phyloP scores from a whole-genome alignment of 345 rosid genomes.

The Populus nigra region DNA sequence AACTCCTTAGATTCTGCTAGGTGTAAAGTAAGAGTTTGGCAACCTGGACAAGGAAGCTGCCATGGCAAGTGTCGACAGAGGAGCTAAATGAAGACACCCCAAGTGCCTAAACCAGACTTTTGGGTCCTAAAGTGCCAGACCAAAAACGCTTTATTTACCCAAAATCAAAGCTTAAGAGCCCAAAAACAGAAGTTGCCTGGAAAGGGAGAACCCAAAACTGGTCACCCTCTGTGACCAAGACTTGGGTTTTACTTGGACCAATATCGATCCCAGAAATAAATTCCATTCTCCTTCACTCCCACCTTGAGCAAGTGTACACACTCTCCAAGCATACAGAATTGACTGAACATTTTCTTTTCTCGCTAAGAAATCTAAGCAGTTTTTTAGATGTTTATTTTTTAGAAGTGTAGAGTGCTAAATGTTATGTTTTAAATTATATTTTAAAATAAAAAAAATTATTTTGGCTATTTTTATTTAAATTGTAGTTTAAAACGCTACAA shows the following conservation, averaged over 20 bases:
- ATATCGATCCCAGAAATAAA: neutral
- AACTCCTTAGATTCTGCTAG: constrained; percentile 22
- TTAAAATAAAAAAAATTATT: too few species aligned
- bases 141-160: too few species aligned
- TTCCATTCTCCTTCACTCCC: neutral
- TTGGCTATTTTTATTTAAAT: too few species aligned
- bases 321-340: constrained; percentile 3
- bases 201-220: neutral
- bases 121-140: neutral
- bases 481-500: too few species aligned
- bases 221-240: neutral
- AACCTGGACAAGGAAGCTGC: constrained; percentile 14
- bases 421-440: too few species aligned
- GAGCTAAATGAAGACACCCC: neutral
- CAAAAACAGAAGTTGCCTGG: neutral
- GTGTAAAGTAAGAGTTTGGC: constrained; percentile 14
- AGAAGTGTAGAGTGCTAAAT: too few species aligned
- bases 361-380: too few species aligned
- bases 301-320: neutral
- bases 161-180: constrained; percentile 13
- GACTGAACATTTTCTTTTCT: neutral
- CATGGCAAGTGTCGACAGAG: neutral
- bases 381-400: too few species aligned
- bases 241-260: constrained; percentile 1
- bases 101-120: neutral